These are phyloP conservation scores for Kappamyces sp. DNA, from an alignment of 192 early-diverging fungal genomes.

Conservation along the genomic window DNA sequence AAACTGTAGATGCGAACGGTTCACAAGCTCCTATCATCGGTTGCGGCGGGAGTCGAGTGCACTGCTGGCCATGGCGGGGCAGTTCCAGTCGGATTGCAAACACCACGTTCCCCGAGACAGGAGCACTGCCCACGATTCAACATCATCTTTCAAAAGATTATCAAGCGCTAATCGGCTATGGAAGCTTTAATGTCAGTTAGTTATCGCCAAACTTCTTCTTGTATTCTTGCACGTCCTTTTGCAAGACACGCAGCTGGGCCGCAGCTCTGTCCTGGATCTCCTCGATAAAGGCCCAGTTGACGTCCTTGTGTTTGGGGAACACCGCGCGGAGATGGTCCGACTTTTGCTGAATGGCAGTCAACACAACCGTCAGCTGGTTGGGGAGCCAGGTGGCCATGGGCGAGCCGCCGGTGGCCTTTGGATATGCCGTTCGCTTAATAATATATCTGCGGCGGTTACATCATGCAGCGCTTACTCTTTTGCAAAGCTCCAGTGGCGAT, in stretches of 20 bases:
- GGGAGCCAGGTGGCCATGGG: constrained; percentile 65
- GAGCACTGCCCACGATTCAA: no score
- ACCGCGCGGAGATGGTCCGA: constrained; percentile 31
- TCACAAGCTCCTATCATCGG: no score
- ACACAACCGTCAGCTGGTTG: constrained; percentile 60
- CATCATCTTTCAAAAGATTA: no score
- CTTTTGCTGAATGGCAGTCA: constrained; percentile 53
- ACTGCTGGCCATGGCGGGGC: no score
- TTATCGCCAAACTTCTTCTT: constrained; percentile 25
- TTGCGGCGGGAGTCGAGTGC: no score
- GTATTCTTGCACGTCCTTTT: constrained; percentile 57
- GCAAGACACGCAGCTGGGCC: constrained; percentile 59
- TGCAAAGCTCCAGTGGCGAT: constrained; percentile 84
- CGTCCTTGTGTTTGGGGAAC: constrained; percentile 46
- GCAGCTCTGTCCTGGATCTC: constrained; percentile 50
- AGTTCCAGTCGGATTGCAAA: no score
- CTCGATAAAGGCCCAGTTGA: constrained; percentile 57
- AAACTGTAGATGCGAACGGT: no score
- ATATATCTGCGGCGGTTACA: constrained; percentile 47
- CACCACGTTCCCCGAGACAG: no score
- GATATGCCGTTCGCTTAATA: constrained; percentile 66
- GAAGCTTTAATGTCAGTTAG: no score
- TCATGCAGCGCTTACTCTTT: constrained; percentile 46
- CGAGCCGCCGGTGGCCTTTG: constrained; percentile 68
- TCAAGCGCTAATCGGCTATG: no score